Evolutionary conservation across 257 asterid genomes (phyloP), one percentile per base, ranked within the genome.

Genomic region (Gentiana macrophylla): DNA sequence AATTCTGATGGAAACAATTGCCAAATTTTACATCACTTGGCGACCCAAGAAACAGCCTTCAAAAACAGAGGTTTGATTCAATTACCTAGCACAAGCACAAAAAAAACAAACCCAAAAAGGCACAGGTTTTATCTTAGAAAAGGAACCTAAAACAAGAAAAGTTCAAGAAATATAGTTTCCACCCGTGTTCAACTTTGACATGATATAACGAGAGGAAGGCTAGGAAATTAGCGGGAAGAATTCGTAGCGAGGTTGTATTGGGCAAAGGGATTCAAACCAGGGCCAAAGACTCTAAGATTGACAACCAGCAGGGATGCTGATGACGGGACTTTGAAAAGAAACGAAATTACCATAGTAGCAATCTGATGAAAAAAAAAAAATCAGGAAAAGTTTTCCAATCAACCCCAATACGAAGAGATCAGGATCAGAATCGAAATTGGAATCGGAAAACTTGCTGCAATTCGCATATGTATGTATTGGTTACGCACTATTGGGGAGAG

Each of bases 221-320:
- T 15, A 2, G n/a, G 49, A 52, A 67, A 56, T 86, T 91, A 91
- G 83, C 98, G 98, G 74, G 98, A 90, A 75, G 79, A 82, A 71
- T 82, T 90, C 67, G 84, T 86, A 70, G 80, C 91, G 74, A 86
- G 3, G 71, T 80, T 82, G 65, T 81, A 77, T 2, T 94, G 97
- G 57, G 94, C 72, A 65, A 86, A 86, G 9, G 98, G 98, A 83
- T 90, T 90, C 89, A 90, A 87, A 63, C 94, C 96, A 56, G 98
- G 98, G 49, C 98, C 98, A 50, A 84, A 77, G 34, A 74, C 98
- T 7, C 96, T 85, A 34, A 80, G 95, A 79, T 86, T 90, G 8
- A 71, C 70, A 57, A 70, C 67, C 71, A 75, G 69, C 53, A 72
- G 79, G 56, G 72, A 65, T 35, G 63, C 76, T 5, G 83, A 82